A percentile compares a stretch with the other conserved stretches of the same genome.
phyloP scores from a whole-genome alignment of 2,329 filamentous ascomycete species.

The Alternaria hordeiaustralica region DNA sequence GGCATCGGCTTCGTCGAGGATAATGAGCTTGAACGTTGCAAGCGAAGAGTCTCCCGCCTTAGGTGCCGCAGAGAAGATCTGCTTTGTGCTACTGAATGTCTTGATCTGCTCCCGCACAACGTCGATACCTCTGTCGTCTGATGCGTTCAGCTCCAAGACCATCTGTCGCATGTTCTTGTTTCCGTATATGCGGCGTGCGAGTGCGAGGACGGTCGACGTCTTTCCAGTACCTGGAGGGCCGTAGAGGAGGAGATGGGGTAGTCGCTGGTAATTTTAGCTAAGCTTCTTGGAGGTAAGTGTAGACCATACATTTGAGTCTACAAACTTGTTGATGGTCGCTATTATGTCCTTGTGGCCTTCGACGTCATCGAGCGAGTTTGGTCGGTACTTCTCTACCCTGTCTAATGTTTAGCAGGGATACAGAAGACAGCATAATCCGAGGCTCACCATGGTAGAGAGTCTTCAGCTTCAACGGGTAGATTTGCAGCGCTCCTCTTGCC shows the following conservation, averaged over 20 bases:
- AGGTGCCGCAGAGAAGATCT: slow-evolving; percentile 81
- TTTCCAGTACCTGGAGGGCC: slow-evolving; percentile 97
- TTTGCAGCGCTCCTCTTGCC: slow-evolving; percentile 94
- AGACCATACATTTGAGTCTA: slow-evolving; percentile 92
- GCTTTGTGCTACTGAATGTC: slow-evolving; percentile 96
- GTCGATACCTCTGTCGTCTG: slow-evolving; percentile 96
- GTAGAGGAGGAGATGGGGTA: slow-evolving; percentile 95
- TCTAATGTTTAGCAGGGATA: neutral
- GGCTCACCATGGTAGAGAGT: slow-evolving; percentile 85
- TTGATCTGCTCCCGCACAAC: slow-evolving; percentile 98
- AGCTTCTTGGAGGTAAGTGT: too few species aligned
- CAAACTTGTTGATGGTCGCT: slow-evolving; percentile 95
- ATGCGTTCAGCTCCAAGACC: slow-evolving; percentile 97
- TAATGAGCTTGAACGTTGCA: slow-evolving; percentile 90
- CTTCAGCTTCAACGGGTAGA: slow-evolving; percentile 89
- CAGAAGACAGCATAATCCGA: accelerated
- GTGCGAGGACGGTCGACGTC: slow-evolving; percentile 92
- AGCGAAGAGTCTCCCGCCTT: slow-evolving; percentile 59
- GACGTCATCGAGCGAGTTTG: slow-evolving; percentile 86
- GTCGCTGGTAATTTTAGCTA: too few species aligned
- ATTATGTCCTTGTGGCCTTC: slow-evolving; percentile 97
- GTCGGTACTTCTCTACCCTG: slow-evolving; percentile 97
- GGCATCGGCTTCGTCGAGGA: slow-evolving; percentile 97
- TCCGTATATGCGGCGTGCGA: slow-evolving; percentile 93
- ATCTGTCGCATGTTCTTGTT: slow-evolving; percentile 93